These are phyloP conservation scores for Apiospora hydei DNA, from an alignment of 2,329 filamentous ascomycete species.

Conservation along the genomic window DNA sequence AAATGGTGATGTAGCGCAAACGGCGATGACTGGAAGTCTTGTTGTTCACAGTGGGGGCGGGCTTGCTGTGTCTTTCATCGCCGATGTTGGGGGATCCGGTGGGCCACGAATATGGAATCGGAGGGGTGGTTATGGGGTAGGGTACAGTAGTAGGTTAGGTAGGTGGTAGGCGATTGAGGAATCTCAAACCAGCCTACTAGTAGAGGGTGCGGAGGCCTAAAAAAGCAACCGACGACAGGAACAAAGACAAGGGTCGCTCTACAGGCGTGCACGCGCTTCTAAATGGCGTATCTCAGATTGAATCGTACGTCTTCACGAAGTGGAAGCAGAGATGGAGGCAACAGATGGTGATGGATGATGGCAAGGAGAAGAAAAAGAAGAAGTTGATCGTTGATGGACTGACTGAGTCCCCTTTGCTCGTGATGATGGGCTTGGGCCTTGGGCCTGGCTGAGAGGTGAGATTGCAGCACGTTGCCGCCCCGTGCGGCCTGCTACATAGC, in stretches of 20 bases:
- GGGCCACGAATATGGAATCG: constrained; percentile 18
- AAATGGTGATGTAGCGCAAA: constrained; percentile 7
- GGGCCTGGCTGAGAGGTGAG: not conserved
- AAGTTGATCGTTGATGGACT: not conserved
- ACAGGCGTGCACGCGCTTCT: not conserved
- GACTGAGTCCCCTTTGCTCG: not conserved
- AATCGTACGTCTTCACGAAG: not conserved
- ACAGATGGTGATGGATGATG: constrained; percentile 9
- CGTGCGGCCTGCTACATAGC: not conserved
- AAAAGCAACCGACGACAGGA: not conserved
- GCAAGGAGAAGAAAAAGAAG: not conserved
- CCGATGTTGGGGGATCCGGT: constrained; percentile 8
- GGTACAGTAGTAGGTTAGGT: not conserved
- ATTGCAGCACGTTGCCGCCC: constrained; percentile 9
- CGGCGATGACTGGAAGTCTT: constrained; percentile 8
- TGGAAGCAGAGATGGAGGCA: not conserved
- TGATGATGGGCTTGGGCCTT: constrained; percentile 13
- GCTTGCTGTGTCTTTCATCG: constrained; percentile 3
- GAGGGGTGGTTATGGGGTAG: constrained; percentile 16
- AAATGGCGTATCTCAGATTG: not conserved
- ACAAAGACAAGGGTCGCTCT: not conserved
- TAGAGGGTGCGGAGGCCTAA: not conserved
- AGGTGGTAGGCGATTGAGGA: not conserved
- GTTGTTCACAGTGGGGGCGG: constrained; percentile 15
- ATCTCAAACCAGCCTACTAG: not conserved